phyloP scores from a whole-genome alignment of 106 monocot species.

The Xerophyta viscosa region DNA sequence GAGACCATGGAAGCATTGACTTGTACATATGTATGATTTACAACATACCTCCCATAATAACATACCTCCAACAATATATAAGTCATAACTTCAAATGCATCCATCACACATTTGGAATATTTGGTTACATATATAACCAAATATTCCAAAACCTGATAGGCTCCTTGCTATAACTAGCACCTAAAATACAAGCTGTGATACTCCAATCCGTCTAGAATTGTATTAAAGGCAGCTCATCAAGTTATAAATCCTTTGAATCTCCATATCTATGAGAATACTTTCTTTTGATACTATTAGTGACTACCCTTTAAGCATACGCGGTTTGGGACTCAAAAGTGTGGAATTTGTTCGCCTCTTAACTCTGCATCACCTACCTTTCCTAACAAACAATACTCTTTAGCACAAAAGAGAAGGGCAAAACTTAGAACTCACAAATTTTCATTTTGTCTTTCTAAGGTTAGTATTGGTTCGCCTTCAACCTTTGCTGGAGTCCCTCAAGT shows the following conservation, averaged over 20 bases:
- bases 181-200: too few species aligned
- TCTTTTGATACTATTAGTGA: slow-evolving; percentile 39
- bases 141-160: too few species aligned
- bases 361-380: slow-evolving; percentile 71
- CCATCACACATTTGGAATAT: too few species aligned
- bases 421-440: background rate
- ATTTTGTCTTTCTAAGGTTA: slow-evolving; percentile 27
- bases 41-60: slow-evolving; percentile 24
- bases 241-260: too few species aligned
- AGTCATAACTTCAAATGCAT: too few species aligned
- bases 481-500: slow-evolving; percentile 62
- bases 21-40: slow-evolving; percentile 68
- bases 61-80: too few species aligned
- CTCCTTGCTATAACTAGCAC: too few species aligned
- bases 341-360: slow-evolving; percentile 76
- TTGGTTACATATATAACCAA: too few species aligned
- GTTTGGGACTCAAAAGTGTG: slow-evolving; percentile 82
- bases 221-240: too few species aligned
- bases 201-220: too few species aligned
- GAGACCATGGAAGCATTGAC: slow-evolving; percentile 64
- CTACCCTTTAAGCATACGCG: slow-evolving; percentile 66
- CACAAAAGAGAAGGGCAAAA: background rate
- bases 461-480: slow-evolving; percentile 90
- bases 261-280: too few species aligned
- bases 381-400: slow-evolving; percentile 24